These are phyloP conservation scores for Otatea glauca DNA, from an alignment of 176 grass and related monocot species.

Conservation along the genomic window DNA sequence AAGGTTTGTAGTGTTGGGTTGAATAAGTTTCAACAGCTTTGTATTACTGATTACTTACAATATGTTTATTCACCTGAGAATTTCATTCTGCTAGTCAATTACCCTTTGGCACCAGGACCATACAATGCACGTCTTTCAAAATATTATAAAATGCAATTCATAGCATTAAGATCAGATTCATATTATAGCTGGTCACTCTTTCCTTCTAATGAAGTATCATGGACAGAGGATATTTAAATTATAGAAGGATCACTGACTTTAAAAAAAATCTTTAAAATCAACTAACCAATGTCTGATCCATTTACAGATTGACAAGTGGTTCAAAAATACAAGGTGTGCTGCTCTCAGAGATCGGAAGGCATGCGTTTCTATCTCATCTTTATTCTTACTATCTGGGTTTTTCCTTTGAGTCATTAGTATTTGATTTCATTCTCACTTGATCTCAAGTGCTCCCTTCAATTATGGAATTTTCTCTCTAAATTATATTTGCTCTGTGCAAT, in stretches of 20 bases:
- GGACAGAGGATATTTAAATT: slow-evolving; percentile 10
- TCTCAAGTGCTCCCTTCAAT: background rate
- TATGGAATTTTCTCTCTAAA: background rate
- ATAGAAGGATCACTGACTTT: slow-evolving; percentile 1
- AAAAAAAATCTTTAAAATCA: background rate
- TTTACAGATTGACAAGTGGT: slow-evolving; percentile 91
- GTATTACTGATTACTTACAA: background rate
- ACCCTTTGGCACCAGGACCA: background rate
- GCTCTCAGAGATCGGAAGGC: slow-evolving; percentile 86
- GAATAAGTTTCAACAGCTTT: slow-evolving; percentile 29
- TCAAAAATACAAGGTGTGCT: slow-evolving; percentile 96
- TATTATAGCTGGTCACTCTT: slow-evolving; percentile 10
- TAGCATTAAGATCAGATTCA: slow-evolving; percentile 1
- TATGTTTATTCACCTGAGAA: slow-evolving; percentile 27
- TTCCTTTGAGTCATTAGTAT: slow-evolving; percentile 24
- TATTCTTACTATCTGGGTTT: slow-evolving; percentile 24
- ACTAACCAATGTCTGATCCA: slow-evolving; percentile 34
- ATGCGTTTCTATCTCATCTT: slow-evolving; percentile 46
- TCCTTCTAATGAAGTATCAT: slow-evolving; percentile 33
- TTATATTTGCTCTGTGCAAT: slow-evolving; percentile 29
- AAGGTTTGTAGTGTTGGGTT: slow-evolving; percentile 59
- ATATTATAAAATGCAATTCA: slow-evolving; percentile 14
- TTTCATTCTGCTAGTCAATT: slow-evolving; percentile 29
- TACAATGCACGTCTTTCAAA: background rate
- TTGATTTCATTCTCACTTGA: slow-evolving; percentile 21